These are phyloP conservation scores for Dothistroma septosporum DNA, from an alignment of 2,329 filamentous ascomycete genomes.

Conservation along the genomic window DNA sequence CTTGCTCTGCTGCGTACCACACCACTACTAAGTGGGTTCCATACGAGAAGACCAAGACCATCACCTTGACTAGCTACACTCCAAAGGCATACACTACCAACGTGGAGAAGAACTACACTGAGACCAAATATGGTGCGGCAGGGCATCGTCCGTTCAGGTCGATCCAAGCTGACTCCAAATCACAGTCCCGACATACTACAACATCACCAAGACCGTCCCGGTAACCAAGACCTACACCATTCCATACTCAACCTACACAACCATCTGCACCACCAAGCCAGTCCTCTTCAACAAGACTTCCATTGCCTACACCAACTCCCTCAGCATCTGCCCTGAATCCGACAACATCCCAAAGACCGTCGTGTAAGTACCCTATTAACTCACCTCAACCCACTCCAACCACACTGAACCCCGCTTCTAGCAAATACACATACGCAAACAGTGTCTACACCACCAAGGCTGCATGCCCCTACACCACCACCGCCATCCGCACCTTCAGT, in stretches of 20 bases:
- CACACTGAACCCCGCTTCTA: background rate
- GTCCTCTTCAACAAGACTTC: conserved; percentile 13
- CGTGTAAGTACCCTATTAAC: conserved; percentile 3
- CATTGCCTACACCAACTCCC: conserved; percentile 2
- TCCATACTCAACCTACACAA: conserved; percentile 12
- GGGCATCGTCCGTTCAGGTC: background rate
- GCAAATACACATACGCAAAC: conserved; percentile 5
- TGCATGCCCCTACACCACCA: conserved; percentile 13
- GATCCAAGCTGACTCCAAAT: background rate
- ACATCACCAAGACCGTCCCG: conserved; percentile 16
- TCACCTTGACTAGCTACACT: conserved; percentile 17
- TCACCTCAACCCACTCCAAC: background rate
- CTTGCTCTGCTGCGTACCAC: conserved; percentile 16
- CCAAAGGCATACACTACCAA: conserved; percentile 11
- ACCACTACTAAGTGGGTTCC: conserved; percentile 15
- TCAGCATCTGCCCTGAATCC: conserved; percentile 12
- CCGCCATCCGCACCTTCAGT: conserved; percentile 2
- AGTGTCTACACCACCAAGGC: conserved; percentile 12
- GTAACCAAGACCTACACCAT: conserved; percentile 15
- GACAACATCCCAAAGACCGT: conserved; percentile 9
- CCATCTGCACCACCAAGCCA: conserved; percentile 18
- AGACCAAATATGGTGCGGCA: conserved; percentile 9
- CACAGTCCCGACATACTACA: conserved; percentile 12
- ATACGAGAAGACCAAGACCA: conserved; percentile 15
- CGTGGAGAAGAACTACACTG: conserved; percentile 3